Evolutionary conservation across 2,329 filamentous ascomycete species (phyloP).

Genomic region (Didymella exigua): DNA sequence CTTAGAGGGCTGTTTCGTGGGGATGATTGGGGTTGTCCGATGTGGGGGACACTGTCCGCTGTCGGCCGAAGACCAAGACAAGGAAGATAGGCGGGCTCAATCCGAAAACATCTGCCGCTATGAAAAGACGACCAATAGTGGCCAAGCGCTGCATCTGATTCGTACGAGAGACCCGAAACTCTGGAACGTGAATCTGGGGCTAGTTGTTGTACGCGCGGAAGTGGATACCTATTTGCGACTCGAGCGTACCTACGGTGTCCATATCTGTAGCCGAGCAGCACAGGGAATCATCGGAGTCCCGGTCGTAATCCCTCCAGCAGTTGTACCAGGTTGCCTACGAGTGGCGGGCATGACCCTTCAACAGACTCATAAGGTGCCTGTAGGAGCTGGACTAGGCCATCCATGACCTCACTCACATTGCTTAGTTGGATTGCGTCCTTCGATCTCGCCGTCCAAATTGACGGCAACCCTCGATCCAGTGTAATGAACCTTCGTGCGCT

Average conservation of each 20-base stretch:
- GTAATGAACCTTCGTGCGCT: constrained; percentile 63
- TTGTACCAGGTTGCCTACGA: constrained; percentile 71
- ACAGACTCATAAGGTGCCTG: constrained; percentile 54
- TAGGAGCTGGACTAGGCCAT: constrained; percentile 63
- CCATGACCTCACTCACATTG: constrained; percentile 65
- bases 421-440: constrained; percentile 50
- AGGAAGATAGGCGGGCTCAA: constrained; percentile 8
- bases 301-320: constrained; percentile 66
- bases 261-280: constrained; percentile 11
- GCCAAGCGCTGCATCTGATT: background rate
- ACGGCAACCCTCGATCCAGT: constrained; percentile 61
- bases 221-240: background rate
- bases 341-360: constrained; percentile 54
- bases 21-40: constrained; percentile 20
- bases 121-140: background rate
- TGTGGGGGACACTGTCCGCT: constrained; percentile 19
- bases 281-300: constrained; percentile 47
- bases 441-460: constrained; percentile 48
- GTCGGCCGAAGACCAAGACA: constrained; percentile 4
- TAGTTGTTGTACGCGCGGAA: background rate
- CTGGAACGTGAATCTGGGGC: background rate
- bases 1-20: constrained; percentile 12
- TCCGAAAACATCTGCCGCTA: constrained; percentile 1
- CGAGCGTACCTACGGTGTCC: background rate
- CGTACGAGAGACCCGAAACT: background rate